Conservation (phyloP, 768 basidiomycete genomes). For the Rhodotorula graminis region DNA sequence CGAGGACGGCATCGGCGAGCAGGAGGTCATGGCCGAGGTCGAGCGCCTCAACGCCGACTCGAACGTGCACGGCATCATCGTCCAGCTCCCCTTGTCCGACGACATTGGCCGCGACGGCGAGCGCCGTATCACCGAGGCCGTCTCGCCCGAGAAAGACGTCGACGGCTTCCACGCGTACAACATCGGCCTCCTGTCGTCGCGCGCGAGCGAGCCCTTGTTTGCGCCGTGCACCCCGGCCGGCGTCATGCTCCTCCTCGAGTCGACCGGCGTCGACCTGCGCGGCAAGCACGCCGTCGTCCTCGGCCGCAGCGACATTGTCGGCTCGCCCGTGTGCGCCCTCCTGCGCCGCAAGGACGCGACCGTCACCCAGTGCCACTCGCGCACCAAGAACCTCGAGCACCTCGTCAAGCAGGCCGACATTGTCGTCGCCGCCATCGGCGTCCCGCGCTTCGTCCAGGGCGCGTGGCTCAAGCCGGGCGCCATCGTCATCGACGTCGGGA, state of each 20-base stretch:
- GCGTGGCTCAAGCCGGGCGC: constrained; percentile 93
- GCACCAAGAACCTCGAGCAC: constrained; percentile 71
- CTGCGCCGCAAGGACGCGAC: constrained; percentile 86
- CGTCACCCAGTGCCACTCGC: constrained; percentile 94
- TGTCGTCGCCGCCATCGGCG: constrained; percentile 92
- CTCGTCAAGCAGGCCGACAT: constrained; percentile 86
- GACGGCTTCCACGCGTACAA: constrained; percentile 99
- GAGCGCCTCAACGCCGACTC: constrained; percentile 77
- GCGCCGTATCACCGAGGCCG: constrained; percentile 85
- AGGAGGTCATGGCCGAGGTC: constrained; percentile 59
- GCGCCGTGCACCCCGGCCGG: constrained; percentile 93
- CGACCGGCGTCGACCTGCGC: constrained; percentile 68
- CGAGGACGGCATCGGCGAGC: constrained; percentile 37
- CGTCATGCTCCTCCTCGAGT: constrained; percentile 81
- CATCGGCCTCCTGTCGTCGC: constrained; percentile 87
- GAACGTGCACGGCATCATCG: constrained; percentile 77
- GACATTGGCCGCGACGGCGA: constrained; percentile 78
- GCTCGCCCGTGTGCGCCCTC: constrained; percentile 87
- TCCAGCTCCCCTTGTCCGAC: constrained; percentile 86
- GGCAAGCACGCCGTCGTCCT: constrained; percentile 86
- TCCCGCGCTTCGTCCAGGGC: constrained; percentile 81
- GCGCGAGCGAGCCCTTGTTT: constrained; percentile 83
- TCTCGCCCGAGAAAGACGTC: constrained; percentile 90
- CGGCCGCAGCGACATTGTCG: constrained; percentile 95
- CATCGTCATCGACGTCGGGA: constrained; percentile 95